Conservation (phyloP, 208 protist species). For the Crithidia mellificae region DNA sequence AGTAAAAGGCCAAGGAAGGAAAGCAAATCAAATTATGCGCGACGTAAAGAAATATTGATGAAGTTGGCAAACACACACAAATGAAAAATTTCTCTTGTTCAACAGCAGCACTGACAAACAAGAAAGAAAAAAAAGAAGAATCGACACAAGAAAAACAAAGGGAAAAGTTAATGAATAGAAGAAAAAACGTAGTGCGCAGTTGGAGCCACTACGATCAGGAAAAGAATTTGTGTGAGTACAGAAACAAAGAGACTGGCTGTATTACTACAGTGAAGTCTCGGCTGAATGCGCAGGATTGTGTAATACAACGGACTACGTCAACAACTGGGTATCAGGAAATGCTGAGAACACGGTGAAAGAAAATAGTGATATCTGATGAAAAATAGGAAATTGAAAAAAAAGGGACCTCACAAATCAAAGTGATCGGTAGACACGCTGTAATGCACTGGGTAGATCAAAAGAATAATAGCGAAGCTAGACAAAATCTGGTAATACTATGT, state of each 20-base stretch:
- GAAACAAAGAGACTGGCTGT: neutral
- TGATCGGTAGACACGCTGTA: neutral
- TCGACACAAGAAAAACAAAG: neutral
- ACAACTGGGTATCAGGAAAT: neutral
- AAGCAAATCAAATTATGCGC: conserved; percentile 17
- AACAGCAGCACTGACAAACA: neutral
- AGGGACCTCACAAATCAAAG: neutral
- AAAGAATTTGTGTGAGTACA: too few relatives aligned
- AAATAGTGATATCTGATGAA: too few relatives aligned
- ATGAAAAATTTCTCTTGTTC: neutral
- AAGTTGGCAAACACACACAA: neutral
- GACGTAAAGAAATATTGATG: conserved; percentile 3
- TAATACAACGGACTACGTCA: neutral
- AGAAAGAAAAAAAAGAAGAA: conserved; percentile 4
- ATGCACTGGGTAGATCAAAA: neutral
- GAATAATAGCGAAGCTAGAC: too few relatives aligned
- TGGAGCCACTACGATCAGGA: too few relatives aligned
- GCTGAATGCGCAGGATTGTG: neutral
- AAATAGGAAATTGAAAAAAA: conserved; percentile 5
- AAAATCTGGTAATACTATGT: neutral
- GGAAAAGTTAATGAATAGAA: neutral
- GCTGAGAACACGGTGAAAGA: too few relatives aligned
- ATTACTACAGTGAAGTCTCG: neutral
- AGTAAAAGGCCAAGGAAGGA: neutral
- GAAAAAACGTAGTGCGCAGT: neutral